Conservation (phyloP, 768 basidiomycete species). For the Pleurotus djamor region DNA sequence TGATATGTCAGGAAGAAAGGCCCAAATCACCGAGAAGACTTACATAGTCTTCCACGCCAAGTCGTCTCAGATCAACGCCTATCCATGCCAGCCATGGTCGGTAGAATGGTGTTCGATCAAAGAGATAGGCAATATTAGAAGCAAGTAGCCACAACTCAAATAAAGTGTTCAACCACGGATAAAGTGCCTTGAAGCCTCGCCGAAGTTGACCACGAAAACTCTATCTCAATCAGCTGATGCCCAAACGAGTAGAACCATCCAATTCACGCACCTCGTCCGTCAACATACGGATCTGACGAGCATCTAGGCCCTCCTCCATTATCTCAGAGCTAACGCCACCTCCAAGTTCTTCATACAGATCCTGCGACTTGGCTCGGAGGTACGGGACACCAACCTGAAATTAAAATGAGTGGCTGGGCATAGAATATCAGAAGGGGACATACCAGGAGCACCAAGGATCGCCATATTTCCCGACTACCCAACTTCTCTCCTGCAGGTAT, state of each 20-base stretch:
- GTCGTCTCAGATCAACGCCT: constrained; percentile 77
- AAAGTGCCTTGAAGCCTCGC: constrained; percentile 65
- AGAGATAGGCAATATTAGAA: constrained; percentile 89
- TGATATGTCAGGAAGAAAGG: neutral
- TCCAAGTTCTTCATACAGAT: constrained; percentile 88
- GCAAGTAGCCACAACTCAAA: constrained; percentile 83
- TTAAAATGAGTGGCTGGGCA: neutral
- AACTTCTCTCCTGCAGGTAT: constrained; percentile 66
- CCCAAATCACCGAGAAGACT: constrained; percentile 21
- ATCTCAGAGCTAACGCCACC: constrained; percentile 75
- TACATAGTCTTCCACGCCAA: constrained; percentile 79
- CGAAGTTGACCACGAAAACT: constrained; percentile 52
- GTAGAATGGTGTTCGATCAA: constrained; percentile 82
- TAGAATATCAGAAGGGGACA: constrained; percentile 19
- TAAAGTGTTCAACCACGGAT: constrained; percentile 78
- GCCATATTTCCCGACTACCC: constrained; percentile 63
- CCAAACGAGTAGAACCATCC: neutral
- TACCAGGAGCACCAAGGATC: constrained; percentile 80
- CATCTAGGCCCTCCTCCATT: constrained; percentile 48
- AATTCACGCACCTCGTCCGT: constrained; percentile 47
- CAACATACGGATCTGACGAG: constrained; percentile 40
- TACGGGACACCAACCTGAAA: constrained; percentile 88
- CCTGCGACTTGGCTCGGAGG: constrained; percentile 82
- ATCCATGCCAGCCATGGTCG: constrained; percentile 91
- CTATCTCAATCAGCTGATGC: constrained; percentile 26